These are phyloP conservation scores for Trifolium repens DNA, from an alignment of 306 rosid species.

Conservation along the genomic window DNA sequence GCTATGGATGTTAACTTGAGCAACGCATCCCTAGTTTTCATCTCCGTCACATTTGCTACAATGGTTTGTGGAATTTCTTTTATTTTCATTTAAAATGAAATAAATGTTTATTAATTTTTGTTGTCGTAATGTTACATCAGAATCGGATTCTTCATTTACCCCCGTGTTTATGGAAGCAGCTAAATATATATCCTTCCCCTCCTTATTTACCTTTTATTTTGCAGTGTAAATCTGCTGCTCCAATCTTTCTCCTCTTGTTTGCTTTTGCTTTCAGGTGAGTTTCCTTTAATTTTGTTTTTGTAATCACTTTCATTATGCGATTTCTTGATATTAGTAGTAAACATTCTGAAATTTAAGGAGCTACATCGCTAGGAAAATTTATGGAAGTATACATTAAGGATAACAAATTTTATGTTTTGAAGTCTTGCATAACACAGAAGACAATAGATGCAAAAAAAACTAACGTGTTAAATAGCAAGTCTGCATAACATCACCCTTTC, in stretches of 20 bases:
- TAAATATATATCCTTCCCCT: slow-evolving; percentile 35
- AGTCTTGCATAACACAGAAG: slow-evolving; percentile 18
- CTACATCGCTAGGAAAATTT: slow-evolving; percentile 10
- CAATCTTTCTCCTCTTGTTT: slow-evolving; percentile 93
- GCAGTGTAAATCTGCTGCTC: slow-evolving; percentile 99
- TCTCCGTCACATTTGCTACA: slow-evolving; percentile 98
- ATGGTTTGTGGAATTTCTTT: slow-evolving; percentile 72
- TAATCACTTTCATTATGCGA: slow-evolving; percentile 24
- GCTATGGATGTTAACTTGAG: slow-evolving; percentile 96
- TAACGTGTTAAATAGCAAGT: no score
- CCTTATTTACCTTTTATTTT: slow-evolving; percentile 40
- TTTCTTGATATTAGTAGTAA: slow-evolving; percentile 14
- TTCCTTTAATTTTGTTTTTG: slow-evolving; percentile 41
- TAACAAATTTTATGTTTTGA: slow-evolving; percentile 13
- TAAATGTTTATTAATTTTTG: slow-evolving; percentile 12
- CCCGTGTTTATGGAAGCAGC: slow-evolving; percentile 30
- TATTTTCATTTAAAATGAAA: slow-evolving; percentile 29
- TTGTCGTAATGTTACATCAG: slow-evolving; percentile 12
- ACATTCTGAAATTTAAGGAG: slow-evolving; percentile 34
- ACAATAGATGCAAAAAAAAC: background rate
- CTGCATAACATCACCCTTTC: slow-evolving; percentile 14
- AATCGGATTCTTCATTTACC: background rate
- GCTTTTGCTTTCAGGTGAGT: slow-evolving; percentile 94
- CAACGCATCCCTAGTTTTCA: slow-evolving; percentile 93
- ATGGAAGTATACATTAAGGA: slow-evolving; percentile 9